phyloP scores from a whole-genome alignment of 2,329 filamentous ascomycete species.

The Phaeosphaeriaceae sp. region DNA sequence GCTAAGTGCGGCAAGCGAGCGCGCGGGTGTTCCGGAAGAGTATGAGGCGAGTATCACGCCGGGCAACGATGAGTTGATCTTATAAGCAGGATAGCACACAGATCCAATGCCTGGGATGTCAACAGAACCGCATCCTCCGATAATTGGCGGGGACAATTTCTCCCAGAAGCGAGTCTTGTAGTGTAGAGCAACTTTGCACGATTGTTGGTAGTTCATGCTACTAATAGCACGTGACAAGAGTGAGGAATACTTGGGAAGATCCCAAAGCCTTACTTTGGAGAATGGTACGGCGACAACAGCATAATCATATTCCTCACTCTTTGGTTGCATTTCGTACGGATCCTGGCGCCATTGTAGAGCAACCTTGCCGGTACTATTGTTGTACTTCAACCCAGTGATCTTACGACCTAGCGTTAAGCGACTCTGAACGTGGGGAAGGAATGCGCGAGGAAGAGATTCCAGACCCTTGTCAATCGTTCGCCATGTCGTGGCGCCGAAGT shows the following conservation, averaged over 20 bases:
- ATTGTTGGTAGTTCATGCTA: conserved; percentile 57
- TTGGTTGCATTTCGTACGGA: conserved; percentile 50
- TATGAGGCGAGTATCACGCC: conserved; percentile 69
- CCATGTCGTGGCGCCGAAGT: conserved; percentile 66
- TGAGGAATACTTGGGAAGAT: conserved; percentile 61
- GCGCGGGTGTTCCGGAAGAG: conserved; percentile 54
- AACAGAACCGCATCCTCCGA: conserved; percentile 67
- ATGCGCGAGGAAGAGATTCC: conserved; percentile 65
- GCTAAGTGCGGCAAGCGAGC: conserved; percentile 56
- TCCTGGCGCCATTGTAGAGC: conserved; percentile 63
- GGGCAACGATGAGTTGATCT: conserved; percentile 67
- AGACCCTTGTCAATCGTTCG: conserved; percentile 69
- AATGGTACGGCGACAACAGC: conserved; percentile 70
- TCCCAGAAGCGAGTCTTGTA: conserved; percentile 71
- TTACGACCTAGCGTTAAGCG: conserved; percentile 63
- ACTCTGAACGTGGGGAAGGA: conserved; percentile 66
- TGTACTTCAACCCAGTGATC: conserved; percentile 63
- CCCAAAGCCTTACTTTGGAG: conserved; percentile 67
- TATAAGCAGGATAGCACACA: conserved; percentile 72
- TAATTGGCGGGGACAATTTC: conserved; percentile 61
- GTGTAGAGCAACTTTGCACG: conserved; percentile 68
- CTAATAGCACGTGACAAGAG: conserved; percentile 57
- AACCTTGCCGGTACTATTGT: conserved; percentile 59
- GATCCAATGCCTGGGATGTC: conserved; percentile 67
- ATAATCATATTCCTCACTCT: conserved; percentile 67